A percentile compares a stretch with the other conserved stretches of the same genome.
These are phyloP conservation scores for Beta corolliflora DNA, from an alignment of 179 eudicot species.

Conservation along the genomic window DNA sequence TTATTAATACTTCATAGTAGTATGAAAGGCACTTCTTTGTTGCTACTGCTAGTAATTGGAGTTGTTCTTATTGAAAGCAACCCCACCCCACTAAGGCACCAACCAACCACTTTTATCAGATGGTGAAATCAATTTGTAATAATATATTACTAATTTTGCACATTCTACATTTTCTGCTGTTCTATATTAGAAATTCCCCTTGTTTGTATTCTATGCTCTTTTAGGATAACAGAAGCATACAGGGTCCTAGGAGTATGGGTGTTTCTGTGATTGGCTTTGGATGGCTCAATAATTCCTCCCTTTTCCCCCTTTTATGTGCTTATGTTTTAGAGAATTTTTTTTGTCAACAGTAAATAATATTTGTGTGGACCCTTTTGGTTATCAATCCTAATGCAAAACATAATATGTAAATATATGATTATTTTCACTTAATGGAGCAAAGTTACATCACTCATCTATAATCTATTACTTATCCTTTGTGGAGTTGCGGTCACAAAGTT, in stretches of 20 bases:
- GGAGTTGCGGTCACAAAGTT: too few species aligned
- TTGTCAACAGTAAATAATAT: background rate
- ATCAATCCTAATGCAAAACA: background rate
- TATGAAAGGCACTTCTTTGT: constrained; percentile 27
- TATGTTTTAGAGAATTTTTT: background rate
- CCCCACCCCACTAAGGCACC: constrained; percentile 13
- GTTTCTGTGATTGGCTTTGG: constrained; percentile 2
- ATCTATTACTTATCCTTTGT: too few species aligned
- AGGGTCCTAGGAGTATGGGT: constrained; percentile 23
- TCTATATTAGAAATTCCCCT: constrained; percentile 1
- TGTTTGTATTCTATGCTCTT: constrained; percentile 13
- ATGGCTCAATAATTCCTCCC: background rate
- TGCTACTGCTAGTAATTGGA: constrained; percentile 41
- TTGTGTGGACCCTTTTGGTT: background rate
- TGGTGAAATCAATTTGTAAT: constrained; percentile 15
- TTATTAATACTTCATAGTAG: background rate
- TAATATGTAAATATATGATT: background rate
- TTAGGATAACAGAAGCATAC: background rate
- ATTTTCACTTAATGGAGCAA: too few species aligned
- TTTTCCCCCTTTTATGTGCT: background rate
- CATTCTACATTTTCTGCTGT: background rate
- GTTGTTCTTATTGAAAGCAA: constrained; percentile 32
- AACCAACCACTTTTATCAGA: constrained; percentile 43
- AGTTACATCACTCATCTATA: background rate
- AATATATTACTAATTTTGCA: background rate